Evolutionary conservation across 208 protist species (phyloP).

Genomic region (Acanthamoeba sp.): DNA sequence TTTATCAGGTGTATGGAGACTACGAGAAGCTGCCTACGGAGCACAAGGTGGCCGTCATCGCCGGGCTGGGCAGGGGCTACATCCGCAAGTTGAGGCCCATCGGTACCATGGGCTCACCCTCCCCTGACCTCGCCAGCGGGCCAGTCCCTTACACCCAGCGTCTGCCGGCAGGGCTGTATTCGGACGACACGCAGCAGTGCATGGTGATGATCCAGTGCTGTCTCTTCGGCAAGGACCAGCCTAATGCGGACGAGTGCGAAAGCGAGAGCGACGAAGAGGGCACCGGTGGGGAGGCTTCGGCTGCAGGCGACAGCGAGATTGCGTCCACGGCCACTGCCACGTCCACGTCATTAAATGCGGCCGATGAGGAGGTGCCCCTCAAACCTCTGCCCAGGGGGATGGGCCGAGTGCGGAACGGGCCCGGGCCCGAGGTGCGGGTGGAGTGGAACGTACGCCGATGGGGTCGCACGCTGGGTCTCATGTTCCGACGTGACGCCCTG

Average conservation of each 20-base stretch:
- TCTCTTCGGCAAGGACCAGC: background rate
- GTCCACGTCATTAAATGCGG: too few relatives aligned
- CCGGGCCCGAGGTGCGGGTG: background rate
- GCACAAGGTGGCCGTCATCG: background rate
- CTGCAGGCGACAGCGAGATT: background rate
- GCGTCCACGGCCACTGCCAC: background rate
- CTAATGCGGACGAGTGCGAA: background rate
- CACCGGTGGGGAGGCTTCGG: too few relatives aligned
- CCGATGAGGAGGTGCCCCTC: too few relatives aligned
- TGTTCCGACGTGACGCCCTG: conserved; percentile 9
- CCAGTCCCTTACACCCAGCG: too few relatives aligned
- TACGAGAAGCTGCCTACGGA: background rate
- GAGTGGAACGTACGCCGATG: background rate
- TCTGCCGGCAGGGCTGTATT: background rate
- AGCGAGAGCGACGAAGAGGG: background rate
- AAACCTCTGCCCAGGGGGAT: conserved; percentile 38
- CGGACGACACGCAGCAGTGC: conserved; percentile 47
- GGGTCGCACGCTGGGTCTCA: conserved; percentile 29
- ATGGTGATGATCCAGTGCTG: conserved; percentile 15
- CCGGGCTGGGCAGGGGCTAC: background rate
- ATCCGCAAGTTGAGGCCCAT: conserved; percentile 27
- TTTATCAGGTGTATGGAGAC: background rate
- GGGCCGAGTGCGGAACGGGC: background rate
- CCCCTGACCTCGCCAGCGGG: too few relatives aligned
- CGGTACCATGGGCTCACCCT: background rate